A percentile compares a stretch with the other conserved stretches of the same genome.
phyloP scores from a whole-genome alignment of 169 alveolate species.

The Cryptosporidium felis region DNA sequence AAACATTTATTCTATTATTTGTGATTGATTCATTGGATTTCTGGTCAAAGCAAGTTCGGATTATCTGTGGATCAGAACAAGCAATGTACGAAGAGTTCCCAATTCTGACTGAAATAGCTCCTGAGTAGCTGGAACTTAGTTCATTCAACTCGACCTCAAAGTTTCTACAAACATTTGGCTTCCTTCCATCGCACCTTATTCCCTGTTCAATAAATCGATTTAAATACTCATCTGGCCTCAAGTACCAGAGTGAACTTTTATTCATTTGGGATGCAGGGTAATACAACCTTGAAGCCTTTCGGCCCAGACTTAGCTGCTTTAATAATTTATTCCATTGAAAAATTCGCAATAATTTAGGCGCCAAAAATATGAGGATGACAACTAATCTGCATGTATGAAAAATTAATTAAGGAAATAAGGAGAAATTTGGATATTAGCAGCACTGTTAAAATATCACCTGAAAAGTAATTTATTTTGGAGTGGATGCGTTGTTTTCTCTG shows the following conservation, averaged over 20 bases:
- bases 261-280: not conserved
- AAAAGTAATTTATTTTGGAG: too few species aligned
- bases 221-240: constrained; percentile 51
- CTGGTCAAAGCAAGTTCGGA: not conserved
- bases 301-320: not conserved
- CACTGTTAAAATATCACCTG: too few species aligned
- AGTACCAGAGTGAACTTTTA: constrained; percentile 46
- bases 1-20: constrained; percentile 36
- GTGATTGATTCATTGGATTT: constrained; percentile 6
- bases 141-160: not conserved
- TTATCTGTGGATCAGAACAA: constrained; percentile 14
- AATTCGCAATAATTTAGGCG: not conserved
- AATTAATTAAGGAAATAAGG: not conserved
- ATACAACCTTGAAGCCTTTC: not conserved
- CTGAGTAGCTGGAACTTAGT: not conserved
- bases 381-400: not conserved
- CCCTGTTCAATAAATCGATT: constrained; percentile 51
- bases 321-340: not conserved
- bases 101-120: constrained; percentile 23
- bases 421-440: not conserved
- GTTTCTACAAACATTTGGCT: constrained; percentile 37
- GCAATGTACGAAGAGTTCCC: constrained; percentile 61
- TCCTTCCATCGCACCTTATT: constrained; percentile 61
- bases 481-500: too few species aligned
- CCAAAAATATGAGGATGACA: constrained; percentile 52